Evolutionary conservation across 2,329 filamentous ascomycete genomes (phyloP).

Genomic region (Penicillium janthinellum): DNA sequence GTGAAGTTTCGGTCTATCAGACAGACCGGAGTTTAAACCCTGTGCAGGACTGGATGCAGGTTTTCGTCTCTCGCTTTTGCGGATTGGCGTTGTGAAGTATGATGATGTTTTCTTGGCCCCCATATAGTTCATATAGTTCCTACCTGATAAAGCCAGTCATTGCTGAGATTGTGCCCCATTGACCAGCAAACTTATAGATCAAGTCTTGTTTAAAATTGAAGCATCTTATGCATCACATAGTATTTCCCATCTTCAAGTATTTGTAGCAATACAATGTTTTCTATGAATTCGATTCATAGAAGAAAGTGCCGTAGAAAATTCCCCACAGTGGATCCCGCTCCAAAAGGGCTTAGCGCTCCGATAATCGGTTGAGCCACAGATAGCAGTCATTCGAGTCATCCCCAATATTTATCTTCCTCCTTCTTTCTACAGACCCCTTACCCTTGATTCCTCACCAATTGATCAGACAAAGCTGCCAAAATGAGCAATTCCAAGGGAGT

Average conservation of each 20-base stretch:
- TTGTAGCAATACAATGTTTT: background rate
- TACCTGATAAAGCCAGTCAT: background rate
- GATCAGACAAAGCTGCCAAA: slow-evolving; percentile 20
- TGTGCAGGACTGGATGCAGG: background rate
- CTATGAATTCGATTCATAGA: background rate
- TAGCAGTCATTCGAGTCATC: slow-evolving; percentile 6
- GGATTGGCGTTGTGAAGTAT: background rate
- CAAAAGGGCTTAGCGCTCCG: slow-evolving; percentile 7
- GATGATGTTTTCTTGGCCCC: background rate
- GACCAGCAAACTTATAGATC: background rate
- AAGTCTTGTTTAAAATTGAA: too few species aligned
- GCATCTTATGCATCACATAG: background rate
- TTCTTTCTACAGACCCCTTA: slow-evolving; percentile 7
- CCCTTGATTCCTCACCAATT: slow-evolving; percentile 7
- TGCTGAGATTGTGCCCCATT: background rate
- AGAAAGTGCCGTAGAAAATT: background rate
- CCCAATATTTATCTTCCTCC: slow-evolving; percentile 2
- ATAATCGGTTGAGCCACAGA: slow-evolving; percentile 8
- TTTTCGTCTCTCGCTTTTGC: background rate
- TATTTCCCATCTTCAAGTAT: background rate
- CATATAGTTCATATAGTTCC: slow-evolving; percentile 1
- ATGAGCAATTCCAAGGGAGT: slow-evolving; percentile 43
- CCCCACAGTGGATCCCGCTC: background rate
- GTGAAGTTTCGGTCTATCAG: background rate
- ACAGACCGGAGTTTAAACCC: background rate